Evolutionary conservation across 352 stramenopile genomes (phyloP), one percentile per base, ranked within the genome.

Genomic region (Plasmopara halstedii): DNA sequence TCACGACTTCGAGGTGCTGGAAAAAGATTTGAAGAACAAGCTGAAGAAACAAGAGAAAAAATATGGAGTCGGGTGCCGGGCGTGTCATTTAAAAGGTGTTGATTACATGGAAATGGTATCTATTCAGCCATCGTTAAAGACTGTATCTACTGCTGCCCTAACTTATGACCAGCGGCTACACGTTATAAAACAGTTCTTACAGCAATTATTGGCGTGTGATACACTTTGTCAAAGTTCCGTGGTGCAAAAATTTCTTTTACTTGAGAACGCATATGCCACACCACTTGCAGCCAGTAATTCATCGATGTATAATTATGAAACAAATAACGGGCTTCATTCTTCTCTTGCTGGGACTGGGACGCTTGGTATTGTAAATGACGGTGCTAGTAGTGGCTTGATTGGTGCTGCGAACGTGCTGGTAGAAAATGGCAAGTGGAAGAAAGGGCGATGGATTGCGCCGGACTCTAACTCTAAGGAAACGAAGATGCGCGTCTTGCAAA

Each of bases 401-500:
- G 39, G 37, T 21, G 39, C 51, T 40, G 46, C 38, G 14, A 50
- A 42, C 19, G 53, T 86, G 44, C 54, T 83, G n/a, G 66, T 81
- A 22, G 75, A 88, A 46, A 80, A 79, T 10, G 73, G 75, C 64
- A 85, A 80, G 52, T 88, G 68, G 66, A 60, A 47, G 40, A 76
- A 70, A 26, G 71, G 63, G 3, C 61, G 60, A 7, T 82, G 73
- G 73, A 67, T 85, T 21, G 68, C 80, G 13, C 70, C 71, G 7
- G 74, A 85, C 23, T 59, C 56, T 17, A 85, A 76, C 50, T 78
- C 73, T 7, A 88, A 88, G 50, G 76, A 83, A 41, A 80, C 74
- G 17, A 90, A 89, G 55, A 87, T 93, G 66, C 70, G 70, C 35
- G 63, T 88, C 21, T 56, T 93, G 39, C 82, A 89, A 50, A 67